Conservation (phyloP, 345 rosid species). For the Corchorus olitorius region DNA sequence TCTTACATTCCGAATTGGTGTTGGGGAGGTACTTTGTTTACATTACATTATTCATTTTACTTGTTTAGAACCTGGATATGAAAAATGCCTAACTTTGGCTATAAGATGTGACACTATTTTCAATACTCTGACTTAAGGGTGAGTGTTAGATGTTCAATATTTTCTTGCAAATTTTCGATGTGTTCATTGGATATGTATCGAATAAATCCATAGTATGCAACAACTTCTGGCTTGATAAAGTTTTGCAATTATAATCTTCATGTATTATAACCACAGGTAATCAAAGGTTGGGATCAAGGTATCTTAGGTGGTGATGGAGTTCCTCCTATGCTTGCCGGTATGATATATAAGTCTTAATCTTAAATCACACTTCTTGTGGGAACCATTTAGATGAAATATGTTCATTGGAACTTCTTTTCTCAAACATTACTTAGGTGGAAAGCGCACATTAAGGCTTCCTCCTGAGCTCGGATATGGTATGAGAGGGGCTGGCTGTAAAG, state of each 20-base stretch:
- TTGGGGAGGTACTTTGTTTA: constrained; percentile 67
- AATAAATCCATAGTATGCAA: background rate
- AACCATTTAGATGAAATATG: background rate
- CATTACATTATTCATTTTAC: background rate
- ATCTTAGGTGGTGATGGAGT: constrained; percentile 82
- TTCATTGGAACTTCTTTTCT: background rate
- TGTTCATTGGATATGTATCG: background rate
- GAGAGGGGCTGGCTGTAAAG: constrained; percentile 94
- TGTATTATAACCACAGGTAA: constrained; percentile 47
- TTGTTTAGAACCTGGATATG: background rate
- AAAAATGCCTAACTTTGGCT: background rate
- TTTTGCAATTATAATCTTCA: background rate
- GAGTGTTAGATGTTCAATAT: too few species aligned
- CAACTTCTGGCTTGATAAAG: background rate
- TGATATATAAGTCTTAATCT: background rate
- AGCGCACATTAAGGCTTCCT: constrained; percentile 48
- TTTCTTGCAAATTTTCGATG: too few species aligned
- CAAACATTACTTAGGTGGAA: background rate
- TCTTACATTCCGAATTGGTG: constrained; percentile 74
- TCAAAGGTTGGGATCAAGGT: constrained; percentile 92
- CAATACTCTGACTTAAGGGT: too few species aligned
- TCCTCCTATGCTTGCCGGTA: constrained; percentile 94
- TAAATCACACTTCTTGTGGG: background rate
- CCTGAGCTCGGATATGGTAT: constrained; percentile 83
- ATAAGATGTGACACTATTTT: too few species aligned